phyloP scores from a whole-genome alignment of 257 asterid genomes.

The Ophiorrhiza pumila region DNA sequence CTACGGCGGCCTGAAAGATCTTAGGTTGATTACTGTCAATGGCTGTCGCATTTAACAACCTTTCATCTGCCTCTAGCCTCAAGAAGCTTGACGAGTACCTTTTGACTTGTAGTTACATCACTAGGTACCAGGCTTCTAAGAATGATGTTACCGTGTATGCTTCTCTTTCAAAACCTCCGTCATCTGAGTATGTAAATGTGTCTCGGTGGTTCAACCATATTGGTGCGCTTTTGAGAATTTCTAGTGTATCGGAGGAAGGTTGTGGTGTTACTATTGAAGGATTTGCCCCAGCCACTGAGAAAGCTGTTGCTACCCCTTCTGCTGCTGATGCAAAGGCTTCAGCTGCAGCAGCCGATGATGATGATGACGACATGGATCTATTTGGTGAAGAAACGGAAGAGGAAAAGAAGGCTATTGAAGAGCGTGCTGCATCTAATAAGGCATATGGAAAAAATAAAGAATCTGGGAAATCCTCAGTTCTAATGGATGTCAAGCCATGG shows the following conservation, averaged over 20 bases:
- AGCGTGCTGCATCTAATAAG: conserved; percentile 78
- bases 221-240: conserved; percentile 33
- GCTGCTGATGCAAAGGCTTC: conserved; percentile 46
- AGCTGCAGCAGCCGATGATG: conserved; percentile 65
- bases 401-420: conserved; percentile 85
- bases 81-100: conserved; percentile 84
- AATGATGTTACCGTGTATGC: too few species aligned
- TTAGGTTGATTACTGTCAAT: conserved; percentile 31
- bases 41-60: too few species aligned
- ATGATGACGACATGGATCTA: conserved; percentile 77
- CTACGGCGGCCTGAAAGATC: too few species aligned
- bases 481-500: conserved; percentile 82
- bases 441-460: too few species aligned
- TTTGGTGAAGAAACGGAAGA: conserved; percentile 95
- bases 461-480: conserved; percentile 55
- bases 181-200: conserved; percentile 46
- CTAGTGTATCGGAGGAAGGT: conserved; percentile 68
- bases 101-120: conserved; percentile 66
- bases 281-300: conserved; percentile 36
- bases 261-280: conserved; percentile 55
- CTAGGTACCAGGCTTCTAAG: conserved; percentile 84
- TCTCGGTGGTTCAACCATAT: conserved; percentile 32
- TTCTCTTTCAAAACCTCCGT: conserved; percentile 49
- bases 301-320: conserved; percentile 56
- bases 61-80: conserved; percentile 62